Evolutionary conservation across 768 basidiomycete genomes (phyloP).

Genomic region (Suillus subalutaceus): DNA sequence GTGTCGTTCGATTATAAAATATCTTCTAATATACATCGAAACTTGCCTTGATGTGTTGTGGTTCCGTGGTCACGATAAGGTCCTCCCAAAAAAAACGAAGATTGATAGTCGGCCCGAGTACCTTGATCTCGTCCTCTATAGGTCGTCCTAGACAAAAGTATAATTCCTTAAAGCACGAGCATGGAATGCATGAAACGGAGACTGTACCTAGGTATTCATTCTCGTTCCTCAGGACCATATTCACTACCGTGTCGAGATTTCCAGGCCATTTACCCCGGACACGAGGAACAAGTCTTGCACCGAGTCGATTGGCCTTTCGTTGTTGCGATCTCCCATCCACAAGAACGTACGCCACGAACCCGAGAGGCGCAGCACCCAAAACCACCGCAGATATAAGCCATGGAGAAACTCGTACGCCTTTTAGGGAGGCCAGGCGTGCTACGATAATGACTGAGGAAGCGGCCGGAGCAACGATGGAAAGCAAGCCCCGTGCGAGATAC

Average conservation of each 20-base stretch:
- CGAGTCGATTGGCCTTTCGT: slow-evolving; percentile 23
- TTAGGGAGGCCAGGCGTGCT: slow-evolving; percentile 12
- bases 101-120: slow-evolving; percentile 39
- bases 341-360: slow-evolving; percentile 8
- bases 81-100: slow-evolving; percentile 52
- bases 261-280: slow-evolving; percentile 36
- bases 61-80: slow-evolving; percentile 49
- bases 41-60: slow-evolving; percentile 48
- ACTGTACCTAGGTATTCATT: slow-evolving; percentile 40
- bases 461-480: slow-evolving; percentile 19
- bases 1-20: slow-evolving; percentile 2
- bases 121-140: slow-evolving; percentile 25
- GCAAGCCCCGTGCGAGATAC: slow-evolving; percentile 18
- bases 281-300: slow-evolving; percentile 34
- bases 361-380: slow-evolving; percentile 6
- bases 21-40: not conserved
- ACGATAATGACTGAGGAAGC: slow-evolving; percentile 18
- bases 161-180: not conserved
- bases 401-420: slow-evolving; percentile 17
- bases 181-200: not conserved
- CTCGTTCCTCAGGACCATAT: slow-evolving; percentile 21
- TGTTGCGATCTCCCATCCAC: slow-evolving; percentile 14
- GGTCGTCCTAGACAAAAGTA: slow-evolving; percentile 22
- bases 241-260: slow-evolving; percentile 36
- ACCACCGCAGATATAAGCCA: slow-evolving; percentile 14